phyloP scores from a whole-genome alignment of 768 basidiomycete species.

The Holtermanniella nyarrowii region DNA sequence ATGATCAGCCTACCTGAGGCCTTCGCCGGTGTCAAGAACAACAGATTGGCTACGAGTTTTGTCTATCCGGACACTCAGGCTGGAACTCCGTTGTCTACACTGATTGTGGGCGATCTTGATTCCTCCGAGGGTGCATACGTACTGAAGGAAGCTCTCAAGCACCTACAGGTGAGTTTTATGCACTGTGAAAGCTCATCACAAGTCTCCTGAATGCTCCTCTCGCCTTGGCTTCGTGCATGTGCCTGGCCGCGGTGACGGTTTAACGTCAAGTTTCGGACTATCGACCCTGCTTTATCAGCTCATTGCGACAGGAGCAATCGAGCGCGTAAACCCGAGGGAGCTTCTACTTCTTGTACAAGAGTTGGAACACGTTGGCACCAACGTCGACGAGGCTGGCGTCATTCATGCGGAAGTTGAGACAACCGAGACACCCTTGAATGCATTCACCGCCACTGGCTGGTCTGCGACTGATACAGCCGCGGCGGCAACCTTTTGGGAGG shows the following conservation, averaged over 20 bases:
- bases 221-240: conserved; percentile 74
- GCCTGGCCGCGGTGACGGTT: conserved; percentile 44
- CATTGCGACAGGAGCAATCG: conserved; percentile 15
- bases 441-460: conserved; percentile 14
- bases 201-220: conserved; percentile 18
- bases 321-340: conserved; percentile 9
- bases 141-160: conserved; percentile 55
- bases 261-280: conserved; percentile 44
- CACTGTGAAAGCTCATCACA: background rate
- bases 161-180: conserved; percentile 48
- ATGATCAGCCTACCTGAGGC: conserved; percentile 53
- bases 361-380: conserved; percentile 12
- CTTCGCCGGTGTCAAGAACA: conserved; percentile 37
- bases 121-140: conserved; percentile 51
- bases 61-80: conserved; percentile 47
- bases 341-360: conserved; percentile 27
- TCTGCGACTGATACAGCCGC: conserved; percentile 15
- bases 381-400: conserved; percentile 8
- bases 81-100: conserved; percentile 40
- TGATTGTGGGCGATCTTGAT: conserved; percentile 71
- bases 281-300: conserved; percentile 34
- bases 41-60: conserved; percentile 46
- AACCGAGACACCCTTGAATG: conserved; percentile 10
- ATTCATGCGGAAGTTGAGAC: background rate
- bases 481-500: conserved; percentile 31